Conservation (phyloP, 2,329 filamentous ascomycete genomes). For the Xylariaceae sp. region DNA sequence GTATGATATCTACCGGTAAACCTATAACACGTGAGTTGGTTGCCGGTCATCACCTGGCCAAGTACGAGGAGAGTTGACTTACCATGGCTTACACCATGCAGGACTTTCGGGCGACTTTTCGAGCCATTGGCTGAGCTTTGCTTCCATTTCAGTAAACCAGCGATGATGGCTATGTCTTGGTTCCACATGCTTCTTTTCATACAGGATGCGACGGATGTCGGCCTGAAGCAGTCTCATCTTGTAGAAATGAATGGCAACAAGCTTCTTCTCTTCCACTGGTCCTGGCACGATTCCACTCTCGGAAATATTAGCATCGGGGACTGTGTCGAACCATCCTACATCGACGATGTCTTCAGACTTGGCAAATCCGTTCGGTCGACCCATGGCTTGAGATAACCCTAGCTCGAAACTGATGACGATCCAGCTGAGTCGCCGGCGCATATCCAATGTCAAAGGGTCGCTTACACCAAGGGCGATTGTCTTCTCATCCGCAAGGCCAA, state of each 20-base stretch:
- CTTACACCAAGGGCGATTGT: slow-evolving; percentile 68
- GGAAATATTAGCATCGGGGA: slow-evolving; percentile 82
- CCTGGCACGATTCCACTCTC: slow-evolving; percentile 70
- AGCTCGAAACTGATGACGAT: slow-evolving; percentile 85
- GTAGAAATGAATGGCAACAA: slow-evolving; percentile 88
- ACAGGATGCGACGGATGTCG: slow-evolving; percentile 81
- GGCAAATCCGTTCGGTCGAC: slow-evolving; percentile 81
- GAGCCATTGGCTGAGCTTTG: slow-evolving; percentile 77
- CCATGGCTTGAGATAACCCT: slow-evolving; percentile 82
- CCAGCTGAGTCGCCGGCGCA: slow-evolving; percentile 87
- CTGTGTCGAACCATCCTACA: slow-evolving; percentile 78
- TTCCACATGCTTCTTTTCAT: slow-evolving; percentile 76
- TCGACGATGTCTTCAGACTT: slow-evolving; percentile 80
- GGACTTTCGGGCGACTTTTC: slow-evolving; percentile 70
- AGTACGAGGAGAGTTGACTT: slow-evolving; percentile 33
- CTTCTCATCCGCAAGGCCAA: slow-evolving; percentile 84
- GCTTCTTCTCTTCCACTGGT: slow-evolving; percentile 75
- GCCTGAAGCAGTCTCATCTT: slow-evolving; percentile 86
- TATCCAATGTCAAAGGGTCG: slow-evolving; percentile 77
- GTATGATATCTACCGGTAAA: slow-evolving; percentile 73
- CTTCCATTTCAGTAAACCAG: slow-evolving; percentile 81
- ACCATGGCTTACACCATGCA: slow-evolving; percentile 77
- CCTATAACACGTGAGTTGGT: slow-evolving; percentile 39
- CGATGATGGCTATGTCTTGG: slow-evolving; percentile 78
- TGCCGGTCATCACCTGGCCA: not conserved